These are phyloP conservation scores for Mycena crocata DNA, from an alignment of 768 basidiomycete genomes.

Conservation along the genomic window DNA sequence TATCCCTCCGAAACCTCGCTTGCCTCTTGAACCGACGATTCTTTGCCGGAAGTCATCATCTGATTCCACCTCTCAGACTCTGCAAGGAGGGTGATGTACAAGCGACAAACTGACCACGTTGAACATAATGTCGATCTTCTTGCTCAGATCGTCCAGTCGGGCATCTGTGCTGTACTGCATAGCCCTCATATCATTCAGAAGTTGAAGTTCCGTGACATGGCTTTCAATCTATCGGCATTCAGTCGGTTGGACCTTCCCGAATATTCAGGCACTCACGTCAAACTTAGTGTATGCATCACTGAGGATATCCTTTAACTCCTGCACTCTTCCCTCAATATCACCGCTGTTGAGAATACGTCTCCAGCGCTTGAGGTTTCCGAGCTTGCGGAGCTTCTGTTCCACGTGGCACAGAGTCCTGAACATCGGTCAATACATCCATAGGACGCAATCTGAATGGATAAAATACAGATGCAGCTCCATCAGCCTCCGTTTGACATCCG, in stretches of 20 bases:
- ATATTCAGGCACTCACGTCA: not conserved
- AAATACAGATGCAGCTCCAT: slow-evolving; percentile 1
- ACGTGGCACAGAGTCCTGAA: slow-evolving; percentile 8
- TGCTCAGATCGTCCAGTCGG: slow-evolving; percentile 7
- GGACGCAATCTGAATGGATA: not conserved
- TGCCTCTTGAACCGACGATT: slow-evolving; percentile 1
- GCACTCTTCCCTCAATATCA: slow-evolving; percentile 5
- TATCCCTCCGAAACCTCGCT: not conserved
- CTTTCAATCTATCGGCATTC: slow-evolving; percentile 5
- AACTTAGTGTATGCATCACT: slow-evolving; percentile 11
- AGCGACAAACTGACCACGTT: slow-evolving; percentile 4
- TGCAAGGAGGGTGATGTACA: slow-evolving; percentile 1
- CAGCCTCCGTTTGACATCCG: slow-evolving; percentile 6
- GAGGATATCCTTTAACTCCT: slow-evolving; percentile 9
- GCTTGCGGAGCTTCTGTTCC: slow-evolving; percentile 12
- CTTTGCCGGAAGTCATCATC: slow-evolving; percentile 10
- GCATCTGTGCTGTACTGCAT: slow-evolving; percentile 7
- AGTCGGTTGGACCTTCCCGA: not conserved
- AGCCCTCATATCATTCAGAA: slow-evolving; percentile 8
- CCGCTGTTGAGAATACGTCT: slow-evolving; percentile 10
- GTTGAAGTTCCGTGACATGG: slow-evolving; percentile 13
- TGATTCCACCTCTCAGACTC: slow-evolving; percentile 6
- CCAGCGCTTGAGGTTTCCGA: slow-evolving; percentile 11
- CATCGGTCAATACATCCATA: not conserved
- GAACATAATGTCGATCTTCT: slow-evolving; percentile 3